Percentiles rank a stretch among this genome's conserved stretches.
phyloP scores from a whole-genome alignment of 768 basidiomycete species.

The Boletellus ananiceps region DNA sequence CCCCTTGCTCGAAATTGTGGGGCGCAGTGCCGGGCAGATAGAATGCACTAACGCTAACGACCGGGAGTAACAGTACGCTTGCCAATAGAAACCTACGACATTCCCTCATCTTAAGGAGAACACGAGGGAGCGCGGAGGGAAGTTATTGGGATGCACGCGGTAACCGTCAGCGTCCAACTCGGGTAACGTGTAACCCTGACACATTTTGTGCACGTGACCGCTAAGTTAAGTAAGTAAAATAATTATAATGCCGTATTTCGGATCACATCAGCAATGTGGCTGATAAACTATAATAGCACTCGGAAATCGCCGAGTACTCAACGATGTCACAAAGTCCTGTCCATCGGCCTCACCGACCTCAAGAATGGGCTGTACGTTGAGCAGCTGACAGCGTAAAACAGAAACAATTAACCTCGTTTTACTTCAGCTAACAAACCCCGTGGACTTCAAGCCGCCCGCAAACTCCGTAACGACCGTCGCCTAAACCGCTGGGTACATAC shows the following conservation, averaged over 20 bases:
- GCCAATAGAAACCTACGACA: conserved; percentile 12
- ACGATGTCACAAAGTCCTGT: conserved; percentile 14
- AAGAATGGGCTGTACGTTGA: conserved; percentile 82
- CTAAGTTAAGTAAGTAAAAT: neutral
- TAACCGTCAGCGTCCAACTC: neutral
- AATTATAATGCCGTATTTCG: neutral
- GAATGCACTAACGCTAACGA: conserved; percentile 51
- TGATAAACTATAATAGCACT: conserved; percentile 41
- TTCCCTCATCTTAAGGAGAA: conserved; percentile 19
- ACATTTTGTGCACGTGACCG: conserved; percentile 16
- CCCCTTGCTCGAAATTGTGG: conserved; percentile 68
- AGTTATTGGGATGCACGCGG: neutral
- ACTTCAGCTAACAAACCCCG: conserved; percentile 92
- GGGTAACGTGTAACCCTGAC: conserved; percentile 4
- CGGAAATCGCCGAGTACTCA: conserved; percentile 29
- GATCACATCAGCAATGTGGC: conserved; percentile 22
- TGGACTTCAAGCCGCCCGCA: conserved; percentile 97
- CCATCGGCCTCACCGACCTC: conserved; percentile 50
- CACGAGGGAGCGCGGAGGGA: neutral
- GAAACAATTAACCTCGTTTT: conserved; percentile 6
- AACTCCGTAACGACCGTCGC: conserved; percentile 89
- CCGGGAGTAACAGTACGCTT: conserved; percentile 16
- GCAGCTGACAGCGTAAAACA: conserved; percentile 4
- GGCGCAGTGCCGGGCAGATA: conserved; percentile 93
- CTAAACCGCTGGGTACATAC: conserved; percentile 92